Percentiles rank a stretch among this genome's conserved stretches.
phyloP scores from a whole-genome alignment of 75 land plant species.

The Sequoia sempervirens region DNA sequence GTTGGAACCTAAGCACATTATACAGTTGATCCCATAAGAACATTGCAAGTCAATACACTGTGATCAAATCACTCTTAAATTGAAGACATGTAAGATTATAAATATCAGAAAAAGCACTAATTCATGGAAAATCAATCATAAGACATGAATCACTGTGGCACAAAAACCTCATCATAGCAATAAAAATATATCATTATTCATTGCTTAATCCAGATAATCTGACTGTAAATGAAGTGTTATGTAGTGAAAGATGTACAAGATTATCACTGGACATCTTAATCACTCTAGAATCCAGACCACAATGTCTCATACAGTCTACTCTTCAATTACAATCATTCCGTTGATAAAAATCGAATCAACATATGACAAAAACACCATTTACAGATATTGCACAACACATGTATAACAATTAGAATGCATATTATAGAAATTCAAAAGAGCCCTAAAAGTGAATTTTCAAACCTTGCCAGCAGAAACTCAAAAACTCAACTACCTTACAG shows the following conservation, averaged over 20 bases:
- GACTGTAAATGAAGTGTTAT: neutral
- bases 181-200: neutral
- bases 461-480: neutral
- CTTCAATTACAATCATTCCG: neutral
- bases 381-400: neutral
- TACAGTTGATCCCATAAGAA: too few relatives aligned
- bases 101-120: neutral
- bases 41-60: too few relatives aligned
- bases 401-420: neutral
- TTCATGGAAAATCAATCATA: neutral
- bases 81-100: neutral
- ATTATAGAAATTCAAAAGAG: neutral
- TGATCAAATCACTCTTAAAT: too few relatives aligned
- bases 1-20: too few relatives aligned
- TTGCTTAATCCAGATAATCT: neutral
- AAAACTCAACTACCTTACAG: slow-evolving; percentile 58
- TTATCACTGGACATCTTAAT: neutral
- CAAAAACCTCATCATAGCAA: neutral
- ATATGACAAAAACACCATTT: neutral
- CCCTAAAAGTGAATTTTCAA: neutral
- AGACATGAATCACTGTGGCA: neutral
- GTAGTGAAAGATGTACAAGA: neutral
- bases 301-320: neutral
- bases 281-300: neutral
- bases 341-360: neutral